Conservation (phyloP, 805 yeast genomes). For the Saccharomycopsis sp. region DNA sequence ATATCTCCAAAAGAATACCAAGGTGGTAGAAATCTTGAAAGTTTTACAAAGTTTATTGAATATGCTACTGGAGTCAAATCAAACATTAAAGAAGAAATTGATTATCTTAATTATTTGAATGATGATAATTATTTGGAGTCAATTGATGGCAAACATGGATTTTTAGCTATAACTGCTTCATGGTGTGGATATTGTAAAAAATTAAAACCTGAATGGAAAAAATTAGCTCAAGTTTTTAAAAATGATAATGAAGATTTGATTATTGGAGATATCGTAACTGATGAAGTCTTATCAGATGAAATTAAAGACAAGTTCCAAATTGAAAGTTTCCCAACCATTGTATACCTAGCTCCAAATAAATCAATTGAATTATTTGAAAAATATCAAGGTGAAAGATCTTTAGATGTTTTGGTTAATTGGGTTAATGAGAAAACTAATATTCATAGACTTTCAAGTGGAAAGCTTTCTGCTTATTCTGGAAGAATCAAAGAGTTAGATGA, state of each 20-base stretch:
- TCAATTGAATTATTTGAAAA: conserved; percentile 22
- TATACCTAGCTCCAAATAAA: conserved; percentile 32
- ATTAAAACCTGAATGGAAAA: conserved; percentile 36
- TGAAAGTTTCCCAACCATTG: conserved; percentile 39
- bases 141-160: conserved; percentile 26
- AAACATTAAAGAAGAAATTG: conserved; percentile 20
- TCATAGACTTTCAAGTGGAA: conserved; percentile 29
- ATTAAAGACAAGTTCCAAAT: conserved; percentile 31
- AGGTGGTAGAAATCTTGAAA: conserved; percentile 37
- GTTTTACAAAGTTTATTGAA: conserved; percentile 37
- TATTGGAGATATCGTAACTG: conserved; percentile 35
- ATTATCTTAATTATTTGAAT: conserved; percentile 23
- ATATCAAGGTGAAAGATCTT: conserved; percentile 31
- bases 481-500: conserved; percentile 23
- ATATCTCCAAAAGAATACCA: conserved; percentile 33
- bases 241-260: conserved; percentile 27
- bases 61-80: conserved; percentile 26
- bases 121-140: conserved; percentile 31
- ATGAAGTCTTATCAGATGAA: conserved; percentile 34
- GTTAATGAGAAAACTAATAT: conserved; percentile 32
- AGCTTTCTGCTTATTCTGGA: conserved; percentile 27
- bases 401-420: conserved; percentile 44
- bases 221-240: conserved; percentile 35
- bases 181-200: conserved; percentile 47
- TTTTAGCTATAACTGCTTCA: conserved; percentile 39